phyloP scores from a whole-genome alignment of 1,284 basidiomycete genomes.

The Ceratobasidium sp. region DNA sequence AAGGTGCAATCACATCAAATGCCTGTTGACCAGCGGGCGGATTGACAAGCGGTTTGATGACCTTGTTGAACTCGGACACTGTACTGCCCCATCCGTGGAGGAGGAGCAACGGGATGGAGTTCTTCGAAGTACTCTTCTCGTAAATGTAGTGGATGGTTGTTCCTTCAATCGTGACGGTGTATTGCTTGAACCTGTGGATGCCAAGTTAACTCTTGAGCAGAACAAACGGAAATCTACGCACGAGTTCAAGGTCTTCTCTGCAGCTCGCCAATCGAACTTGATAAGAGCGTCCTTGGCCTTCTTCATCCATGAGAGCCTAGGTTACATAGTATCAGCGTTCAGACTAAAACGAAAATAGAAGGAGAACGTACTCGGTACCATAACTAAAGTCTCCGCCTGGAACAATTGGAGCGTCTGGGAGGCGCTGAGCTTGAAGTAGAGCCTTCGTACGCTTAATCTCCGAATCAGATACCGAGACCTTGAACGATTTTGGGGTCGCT shows the following conservation, averaged over 20 bases:
- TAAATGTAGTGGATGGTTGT: constrained; percentile 23
- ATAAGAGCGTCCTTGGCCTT: constrained; percentile 1
- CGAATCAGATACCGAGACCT: neutral
- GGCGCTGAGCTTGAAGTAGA: constrained; percentile 4
- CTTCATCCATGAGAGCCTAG: constrained; percentile 19
- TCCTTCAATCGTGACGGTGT: constrained; percentile 28
- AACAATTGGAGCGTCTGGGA: neutral
- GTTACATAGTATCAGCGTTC: neutral
- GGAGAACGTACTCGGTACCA: constrained; percentile 7
- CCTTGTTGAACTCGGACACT: constrained; percentile 36
- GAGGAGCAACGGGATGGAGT: constrained; percentile 29
- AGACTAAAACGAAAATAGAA: neutral
- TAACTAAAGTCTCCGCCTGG: constrained; percentile 1
- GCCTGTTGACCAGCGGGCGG: constrained; percentile 8
- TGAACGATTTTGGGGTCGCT: constrained; percentile 1
- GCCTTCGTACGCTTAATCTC: constrained; percentile 29
- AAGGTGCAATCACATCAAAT: constrained; percentile 27
- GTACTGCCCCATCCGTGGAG: constrained; percentile 35
- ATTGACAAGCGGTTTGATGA: constrained; percentile 25
- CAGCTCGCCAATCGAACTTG: constrained; percentile 24
- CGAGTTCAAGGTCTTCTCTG: constrained; percentile 20
- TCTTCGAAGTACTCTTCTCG: constrained; percentile 23
- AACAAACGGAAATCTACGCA: neutral
- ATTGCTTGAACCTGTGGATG: constrained; percentile 26
- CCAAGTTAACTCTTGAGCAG: neutral